Evolutionary conservation across 768 basidiomycete species (phyloP).

Genomic region (Lactarius sanguifluus): DNA sequence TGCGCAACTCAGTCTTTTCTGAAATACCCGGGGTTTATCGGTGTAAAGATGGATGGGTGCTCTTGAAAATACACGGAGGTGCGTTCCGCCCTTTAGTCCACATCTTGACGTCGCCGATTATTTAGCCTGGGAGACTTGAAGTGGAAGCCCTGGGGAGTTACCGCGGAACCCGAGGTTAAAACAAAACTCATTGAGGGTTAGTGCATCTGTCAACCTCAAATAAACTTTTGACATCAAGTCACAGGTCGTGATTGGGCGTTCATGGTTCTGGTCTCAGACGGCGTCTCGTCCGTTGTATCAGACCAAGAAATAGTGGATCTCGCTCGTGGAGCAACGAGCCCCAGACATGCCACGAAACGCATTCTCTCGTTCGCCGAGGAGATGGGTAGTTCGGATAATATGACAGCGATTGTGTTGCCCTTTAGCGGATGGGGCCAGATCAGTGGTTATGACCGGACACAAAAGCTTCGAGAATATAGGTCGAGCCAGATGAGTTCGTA

Average conservation of each 20-base stretch:
- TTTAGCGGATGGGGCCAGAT: slow-evolving; percentile 89
- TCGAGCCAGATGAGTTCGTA: slow-evolving; percentile 39
- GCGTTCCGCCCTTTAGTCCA: slow-evolving; percentile 32
- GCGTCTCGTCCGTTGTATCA: slow-evolving; percentile 85
- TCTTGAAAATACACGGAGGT: slow-evolving; percentile 89
- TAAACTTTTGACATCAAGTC: neutral
- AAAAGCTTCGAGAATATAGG: slow-evolving; percentile 80
- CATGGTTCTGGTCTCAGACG: slow-evolving; percentile 89
- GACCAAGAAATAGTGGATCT: slow-evolving; percentile 96
- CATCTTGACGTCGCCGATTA: slow-evolving; percentile 1
- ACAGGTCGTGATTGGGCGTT: slow-evolving; percentile 83
- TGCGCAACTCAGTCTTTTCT: slow-evolving; percentile 36
- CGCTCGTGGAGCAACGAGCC: slow-evolving; percentile 65
- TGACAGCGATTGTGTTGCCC: slow-evolving; percentile 87
- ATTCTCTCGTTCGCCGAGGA: slow-evolving; percentile 89
- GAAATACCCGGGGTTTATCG: neutral
- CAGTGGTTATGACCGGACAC: slow-evolving; percentile 76
- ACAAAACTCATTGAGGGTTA: slow-evolving; percentile 73
- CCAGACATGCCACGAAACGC: slow-evolving; percentile 75
- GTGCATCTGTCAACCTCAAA: slow-evolving; percentile 16
- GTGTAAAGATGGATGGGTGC: slow-evolving; percentile 86
- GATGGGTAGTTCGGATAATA: slow-evolving; percentile 86
- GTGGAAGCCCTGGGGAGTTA: slow-evolving; percentile 88
- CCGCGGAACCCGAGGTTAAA: slow-evolving; percentile 87
- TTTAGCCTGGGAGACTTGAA: slow-evolving; percentile 82